Percentiles rank a stretch among this genome's conserved stretches.
Conservation (phyloP, 371 early-diverging fungal genomes). For the Mucor racemosus region DNA sequence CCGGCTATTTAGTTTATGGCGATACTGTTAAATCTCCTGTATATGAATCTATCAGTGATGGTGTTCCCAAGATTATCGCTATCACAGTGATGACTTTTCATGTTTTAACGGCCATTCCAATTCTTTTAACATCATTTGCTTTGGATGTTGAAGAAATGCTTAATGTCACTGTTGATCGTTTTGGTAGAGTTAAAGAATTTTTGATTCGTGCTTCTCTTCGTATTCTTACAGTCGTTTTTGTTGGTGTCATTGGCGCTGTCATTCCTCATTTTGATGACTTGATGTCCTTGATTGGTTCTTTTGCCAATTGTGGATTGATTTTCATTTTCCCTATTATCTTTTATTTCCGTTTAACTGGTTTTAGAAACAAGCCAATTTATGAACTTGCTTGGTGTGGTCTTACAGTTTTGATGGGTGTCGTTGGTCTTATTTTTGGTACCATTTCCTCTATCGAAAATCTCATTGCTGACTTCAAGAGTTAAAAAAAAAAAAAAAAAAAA, state of each 20-base stretch:
- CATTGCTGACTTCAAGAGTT: constrained; percentile 14
- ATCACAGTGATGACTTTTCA: constrained; percentile 82
- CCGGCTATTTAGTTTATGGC: constrained; percentile 89
- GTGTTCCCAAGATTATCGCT: constrained; percentile 65
- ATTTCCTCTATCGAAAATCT: constrained; percentile 25
- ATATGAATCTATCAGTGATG: constrained; percentile 70
- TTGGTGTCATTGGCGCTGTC: constrained; percentile 67
- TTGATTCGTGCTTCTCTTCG: constrained; percentile 63
- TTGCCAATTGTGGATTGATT: constrained; percentile 77
- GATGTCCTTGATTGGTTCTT: constrained; percentile 84
- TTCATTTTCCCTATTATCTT: constrained; percentile 86
- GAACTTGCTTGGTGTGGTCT: constrained; percentile 65
- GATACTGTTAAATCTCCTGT: constrained; percentile 72
- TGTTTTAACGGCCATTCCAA: constrained; percentile 83
- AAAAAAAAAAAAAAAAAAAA: neutral
- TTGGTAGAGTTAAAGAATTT: constrained; percentile 59
- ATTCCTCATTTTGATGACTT: constrained; percentile 85
- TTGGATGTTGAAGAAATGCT: constrained; percentile 71
- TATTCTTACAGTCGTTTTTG: constrained; percentile 49
- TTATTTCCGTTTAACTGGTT: constrained; percentile 75
- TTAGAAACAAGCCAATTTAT: constrained; percentile 56
- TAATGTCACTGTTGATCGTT: constrained; percentile 57
- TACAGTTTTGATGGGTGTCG: constrained; percentile 67
- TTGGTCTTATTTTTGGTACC: constrained; percentile 72
- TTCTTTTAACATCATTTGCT: constrained; percentile 81